These are phyloP conservation scores for Aureobasidium sp. DNA, from an alignment of 2,329 filamentous ascomycete species.

Conservation along the genomic window DNA sequence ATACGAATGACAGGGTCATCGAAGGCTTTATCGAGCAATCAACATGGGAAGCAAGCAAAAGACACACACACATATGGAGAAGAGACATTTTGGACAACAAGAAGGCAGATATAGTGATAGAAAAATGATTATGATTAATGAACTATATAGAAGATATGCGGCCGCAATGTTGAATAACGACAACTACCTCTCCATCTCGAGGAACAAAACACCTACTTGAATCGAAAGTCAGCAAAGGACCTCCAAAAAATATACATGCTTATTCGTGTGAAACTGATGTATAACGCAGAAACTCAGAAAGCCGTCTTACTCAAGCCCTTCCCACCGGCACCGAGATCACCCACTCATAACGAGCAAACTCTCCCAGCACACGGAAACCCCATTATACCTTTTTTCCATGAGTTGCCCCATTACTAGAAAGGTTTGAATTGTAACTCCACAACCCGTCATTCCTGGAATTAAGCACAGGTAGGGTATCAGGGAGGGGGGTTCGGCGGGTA, in stretches of 20 bases:
- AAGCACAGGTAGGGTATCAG: slow-evolving; percentile 28
- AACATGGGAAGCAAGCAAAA: no score
- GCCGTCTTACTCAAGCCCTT: slow-evolving; percentile 31
- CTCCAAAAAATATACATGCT: not conserved
- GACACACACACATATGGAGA: no score
- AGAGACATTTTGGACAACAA: not conserved
- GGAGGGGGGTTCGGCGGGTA: slow-evolving; percentile 27
- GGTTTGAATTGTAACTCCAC: slow-evolving; percentile 26
- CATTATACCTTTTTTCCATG: slow-evolving; percentile 18
- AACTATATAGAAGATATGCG: not conserved
- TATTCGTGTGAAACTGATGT: no score
- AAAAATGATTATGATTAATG: not conserved
- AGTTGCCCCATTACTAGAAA: not conserved
- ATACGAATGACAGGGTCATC: no score
- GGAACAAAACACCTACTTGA: not conserved
- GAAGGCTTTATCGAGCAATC: no score
- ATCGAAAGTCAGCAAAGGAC: slow-evolving; percentile 5
- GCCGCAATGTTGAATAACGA: slow-evolving; percentile 2
- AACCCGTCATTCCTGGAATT: slow-evolving; percentile 28
- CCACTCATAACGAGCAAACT: slow-evolving; percentile 27
- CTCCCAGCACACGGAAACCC: slow-evolving; percentile 25
- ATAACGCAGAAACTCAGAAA: slow-evolving; percentile 23
- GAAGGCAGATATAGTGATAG: not conserved
- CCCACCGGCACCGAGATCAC: slow-evolving; percentile 26
- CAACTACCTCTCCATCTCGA: not conserved